Evolutionary conservation across 106 monocot genomes (phyloP).

Genomic region (Dendrobium officinale): DNA sequence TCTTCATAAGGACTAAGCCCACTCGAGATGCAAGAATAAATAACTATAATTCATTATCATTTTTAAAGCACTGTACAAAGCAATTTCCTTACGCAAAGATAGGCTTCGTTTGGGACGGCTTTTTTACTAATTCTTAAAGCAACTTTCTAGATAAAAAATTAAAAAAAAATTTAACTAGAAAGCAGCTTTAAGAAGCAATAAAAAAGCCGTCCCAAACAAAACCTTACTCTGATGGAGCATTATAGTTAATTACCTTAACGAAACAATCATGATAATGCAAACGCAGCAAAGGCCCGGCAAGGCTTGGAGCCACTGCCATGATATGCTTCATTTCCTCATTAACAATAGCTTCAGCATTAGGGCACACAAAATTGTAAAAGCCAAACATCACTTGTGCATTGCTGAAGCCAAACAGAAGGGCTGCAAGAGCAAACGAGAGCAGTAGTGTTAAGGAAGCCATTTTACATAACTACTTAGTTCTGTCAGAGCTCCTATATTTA

Average conservation of each 20-base stretch:
- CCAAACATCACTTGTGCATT: conserved; percentile 35
- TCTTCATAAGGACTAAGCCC: too few species aligned
- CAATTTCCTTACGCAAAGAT: too few species aligned
- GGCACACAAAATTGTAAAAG: conserved; percentile 53
- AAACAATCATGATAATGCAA: conserved; percentile 82
- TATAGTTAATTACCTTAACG: conserved; percentile 35
- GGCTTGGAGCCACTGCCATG: conserved; percentile 29
- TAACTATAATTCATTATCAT: too few species aligned
- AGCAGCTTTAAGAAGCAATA: too few species aligned
- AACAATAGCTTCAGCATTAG: conserved; percentile 46
- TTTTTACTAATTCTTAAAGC: too few species aligned
- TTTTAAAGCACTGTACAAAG: too few species aligned
- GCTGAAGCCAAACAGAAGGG: conserved; percentile 6
- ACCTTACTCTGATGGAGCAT: too few species aligned
- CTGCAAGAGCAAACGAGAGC: neutral
- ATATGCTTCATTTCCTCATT: conserved; percentile 23
- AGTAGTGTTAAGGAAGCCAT: neutral
- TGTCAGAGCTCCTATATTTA: too few species aligned
- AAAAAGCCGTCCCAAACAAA: too few species aligned
- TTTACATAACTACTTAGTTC: neutral
- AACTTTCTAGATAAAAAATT: too few species aligned
- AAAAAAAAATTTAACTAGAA: too few species aligned
- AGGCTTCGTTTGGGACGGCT: too few species aligned
- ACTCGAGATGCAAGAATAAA: neutral
- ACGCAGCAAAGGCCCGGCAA: conserved; percentile 55